Conservation (phyloP, 176 grass and related monocot genomes). For the Metroxylon sagu region DNA sequence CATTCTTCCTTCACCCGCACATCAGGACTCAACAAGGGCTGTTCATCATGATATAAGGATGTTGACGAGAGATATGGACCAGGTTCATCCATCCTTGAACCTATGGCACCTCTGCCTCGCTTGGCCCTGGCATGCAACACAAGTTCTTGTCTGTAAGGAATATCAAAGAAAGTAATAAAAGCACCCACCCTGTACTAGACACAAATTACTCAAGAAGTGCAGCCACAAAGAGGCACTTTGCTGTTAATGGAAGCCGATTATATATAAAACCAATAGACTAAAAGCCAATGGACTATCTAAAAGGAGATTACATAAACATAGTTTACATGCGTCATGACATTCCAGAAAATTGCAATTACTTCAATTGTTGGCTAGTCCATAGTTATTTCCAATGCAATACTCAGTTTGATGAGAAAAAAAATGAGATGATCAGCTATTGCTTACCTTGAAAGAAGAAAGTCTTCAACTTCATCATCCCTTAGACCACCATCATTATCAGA, state of each 20-base stretch:
- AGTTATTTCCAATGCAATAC: no score
- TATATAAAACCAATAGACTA: no score
- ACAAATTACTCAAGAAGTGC: no score
- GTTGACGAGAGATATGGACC: slow-evolving; percentile 47
- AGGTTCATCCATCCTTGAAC: slow-evolving; percentile 86
- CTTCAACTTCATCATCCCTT: slow-evolving; percentile 66
- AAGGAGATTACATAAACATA: no score
- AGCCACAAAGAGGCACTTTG: no score
- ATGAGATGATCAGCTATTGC: background rate
- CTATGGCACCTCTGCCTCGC: slow-evolving; percentile 70
- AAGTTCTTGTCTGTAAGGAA: background rate
- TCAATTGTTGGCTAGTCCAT: no score
- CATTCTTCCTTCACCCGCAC: slow-evolving; percentile 44
- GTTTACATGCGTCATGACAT: no score
- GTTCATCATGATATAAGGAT: slow-evolving; percentile 11
- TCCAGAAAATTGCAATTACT: no score
- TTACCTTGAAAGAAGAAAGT: slow-evolving; percentile 82
- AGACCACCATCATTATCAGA: slow-evolving; percentile 40
- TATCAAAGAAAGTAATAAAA: background rate
- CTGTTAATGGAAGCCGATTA: no score
- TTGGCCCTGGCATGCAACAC: slow-evolving; percentile 36
- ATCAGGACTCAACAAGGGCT: slow-evolving; percentile 13
- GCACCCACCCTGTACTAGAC: background rate
- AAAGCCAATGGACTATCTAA: no score
- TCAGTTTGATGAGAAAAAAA: no score